Evolutionary conservation across 1,284 basidiomycete genomes (phyloP), one percentile per base, ranked within the genome.

Genomic region (Trichosporon sp.): DNA sequence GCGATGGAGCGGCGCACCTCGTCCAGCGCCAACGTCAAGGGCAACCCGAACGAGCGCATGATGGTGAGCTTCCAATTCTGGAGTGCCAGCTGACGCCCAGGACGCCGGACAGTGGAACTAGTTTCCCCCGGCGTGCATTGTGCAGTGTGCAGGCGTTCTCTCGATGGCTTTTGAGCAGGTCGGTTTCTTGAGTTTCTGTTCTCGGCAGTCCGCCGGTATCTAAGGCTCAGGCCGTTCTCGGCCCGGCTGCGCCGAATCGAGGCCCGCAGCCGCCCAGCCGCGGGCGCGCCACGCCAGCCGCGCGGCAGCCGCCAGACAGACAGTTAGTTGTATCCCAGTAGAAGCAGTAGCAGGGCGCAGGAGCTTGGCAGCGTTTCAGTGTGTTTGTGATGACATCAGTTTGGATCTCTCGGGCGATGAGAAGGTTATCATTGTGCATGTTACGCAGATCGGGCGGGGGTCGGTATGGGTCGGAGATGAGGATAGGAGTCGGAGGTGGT

Each of bases 51-150:
- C 29, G 77, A 79, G 60, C 70, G 80, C 25, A 72, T 81, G 78
- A 82, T 82, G 81, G 80, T 82, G 73, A 70, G 80, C 76, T 62
- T 12, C 51, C n/a, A n/a, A n/a, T n/a, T n/a, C 21, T 29, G 18
- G 18, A 3, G 12, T 32, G 11, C 38, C 6, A 12, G 58, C 66
- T 72, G 58, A 66, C 71, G 11, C 6, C 4, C 68, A 73, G 72
- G 72, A 73, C 23, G 64, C 67, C 8, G 72, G 72, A 3, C 69
- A 73, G 66, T 73, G 69, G 68, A 73, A 73, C 64, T 73, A 69
- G 62, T 21, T 23, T 4, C 13, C 44, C 2, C 18, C 44, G n/a
- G n/a, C n/a, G n/a, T n/a, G n/a, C n/a, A n/a, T n/a, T n/a, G n/a
- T n/a, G n/a, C n/a, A n/a, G n/a, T n/a, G n/a, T n/a, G n/a, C n/a